Evolutionary conservation across 2,329 filamentous ascomycete species (phyloP).

Genomic region (Pseudogymnoascus sp.): DNA sequence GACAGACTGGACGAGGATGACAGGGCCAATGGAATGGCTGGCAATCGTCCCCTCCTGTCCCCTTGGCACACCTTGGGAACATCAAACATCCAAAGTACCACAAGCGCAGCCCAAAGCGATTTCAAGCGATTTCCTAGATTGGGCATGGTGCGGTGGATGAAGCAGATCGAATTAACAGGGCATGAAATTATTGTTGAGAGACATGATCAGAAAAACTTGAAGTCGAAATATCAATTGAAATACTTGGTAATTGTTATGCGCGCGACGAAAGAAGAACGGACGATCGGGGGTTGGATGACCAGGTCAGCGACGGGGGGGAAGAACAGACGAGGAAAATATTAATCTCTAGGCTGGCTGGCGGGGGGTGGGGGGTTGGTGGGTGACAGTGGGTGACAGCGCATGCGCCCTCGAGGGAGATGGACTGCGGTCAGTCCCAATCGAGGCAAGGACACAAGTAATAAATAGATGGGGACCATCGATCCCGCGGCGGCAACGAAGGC

Average conservation of each 20-base stretch:
- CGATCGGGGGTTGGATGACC: neutral
- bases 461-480: slow-evolving; percentile 3
- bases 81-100: neutral
- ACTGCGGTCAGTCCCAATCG: neutral
- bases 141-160: neutral
- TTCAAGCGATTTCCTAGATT: neutral
- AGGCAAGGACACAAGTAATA: slow-evolving; percentile 6
- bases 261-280: neutral
- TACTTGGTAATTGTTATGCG: neutral
- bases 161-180: neutral
- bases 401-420: neutral
- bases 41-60: neutral
- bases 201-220: neutral
- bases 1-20: neutral
- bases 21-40: neutral
- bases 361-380: neutral
- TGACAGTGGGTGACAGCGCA: slow-evolving; percentile 1
- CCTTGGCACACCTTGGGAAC: neutral
- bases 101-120: neutral
- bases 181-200: neutral
- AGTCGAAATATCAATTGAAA: neutral
- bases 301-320: neutral
- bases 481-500: neutral
- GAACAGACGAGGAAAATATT: neutral
- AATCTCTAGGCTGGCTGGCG: neutral